These are phyloP conservation scores for Stemphylium lycopersici DNA, from an alignment of 2,329 filamentous ascomycete genomes.

Conservation along the genomic window DNA sequence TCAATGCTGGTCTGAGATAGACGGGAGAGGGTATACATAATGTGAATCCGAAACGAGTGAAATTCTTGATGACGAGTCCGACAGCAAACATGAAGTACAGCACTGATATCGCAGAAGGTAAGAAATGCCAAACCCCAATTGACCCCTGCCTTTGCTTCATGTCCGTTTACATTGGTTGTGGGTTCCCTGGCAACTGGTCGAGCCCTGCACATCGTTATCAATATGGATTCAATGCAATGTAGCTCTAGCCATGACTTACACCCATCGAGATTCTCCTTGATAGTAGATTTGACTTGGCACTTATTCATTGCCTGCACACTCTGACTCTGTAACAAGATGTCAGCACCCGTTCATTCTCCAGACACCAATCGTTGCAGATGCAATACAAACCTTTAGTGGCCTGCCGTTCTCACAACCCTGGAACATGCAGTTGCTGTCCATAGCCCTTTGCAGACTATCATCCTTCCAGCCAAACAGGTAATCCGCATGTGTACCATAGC, in stretches of 20 bases:
- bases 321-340: background rate
- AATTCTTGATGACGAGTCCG: background rate
- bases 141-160: background rate
- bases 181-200: constrained; percentile 5
- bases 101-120: background rate
- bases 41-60: constrained; percentile 1
- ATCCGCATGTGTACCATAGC: constrained; percentile 39
- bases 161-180: background rate
- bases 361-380: constrained; percentile 18
- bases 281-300: constrained; percentile 29
- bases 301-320: constrained; percentile 23
- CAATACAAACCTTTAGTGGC: constrained; percentile 27
- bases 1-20: background rate
- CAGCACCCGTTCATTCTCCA: background rate
- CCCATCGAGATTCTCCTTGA: constrained; percentile 34
- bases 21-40: background rate
- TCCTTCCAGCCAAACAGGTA: constrained; percentile 41
- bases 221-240: background rate
- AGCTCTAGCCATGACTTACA: constrained; percentile 18
- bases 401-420: constrained; percentile 28
- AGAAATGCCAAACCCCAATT: background rate
- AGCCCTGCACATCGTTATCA: background rate
- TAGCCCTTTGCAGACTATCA: constrained; percentile 32
- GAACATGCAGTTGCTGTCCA: constrained; percentile 38
- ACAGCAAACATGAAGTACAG: background rate